A percentile compares a stretch with the other conserved stretches of the same genome.
phyloP scores from a whole-genome alignment of 2,329 filamentous ascomycete genomes.

The Trichoderma atroviride region DNA sequence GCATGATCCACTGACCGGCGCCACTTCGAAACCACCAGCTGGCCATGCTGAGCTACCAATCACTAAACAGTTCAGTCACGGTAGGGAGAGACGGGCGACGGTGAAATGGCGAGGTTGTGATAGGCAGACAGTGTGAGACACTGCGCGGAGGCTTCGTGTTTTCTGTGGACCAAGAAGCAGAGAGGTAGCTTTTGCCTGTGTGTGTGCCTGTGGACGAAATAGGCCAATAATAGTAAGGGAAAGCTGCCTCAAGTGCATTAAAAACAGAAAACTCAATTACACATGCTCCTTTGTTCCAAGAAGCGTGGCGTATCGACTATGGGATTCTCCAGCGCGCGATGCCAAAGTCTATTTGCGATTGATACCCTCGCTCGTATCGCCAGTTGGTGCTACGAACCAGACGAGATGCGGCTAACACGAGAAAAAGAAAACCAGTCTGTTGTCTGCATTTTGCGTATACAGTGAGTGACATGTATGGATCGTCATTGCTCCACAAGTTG shows the following conservation, averaged over 20 bases:
- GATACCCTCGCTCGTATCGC: conserved; percentile 10
- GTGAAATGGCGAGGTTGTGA: conserved; percentile 20
- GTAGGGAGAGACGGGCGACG: neutral
- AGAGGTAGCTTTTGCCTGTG: neutral
- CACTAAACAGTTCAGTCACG: neutral
- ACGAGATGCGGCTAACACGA: conserved; percentile 19
- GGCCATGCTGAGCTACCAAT: neutral
- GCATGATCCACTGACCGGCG: conserved; percentile 14
- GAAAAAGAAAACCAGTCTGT: neutral
- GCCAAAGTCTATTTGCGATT: conserved; percentile 14
- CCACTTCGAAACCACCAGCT: conserved; percentile 16
- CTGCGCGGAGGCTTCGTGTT: conserved; percentile 6
- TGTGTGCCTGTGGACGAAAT: neutral
- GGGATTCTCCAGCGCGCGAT: neutral
- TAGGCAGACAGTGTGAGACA: conserved; percentile 24
- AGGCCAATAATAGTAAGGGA: neutral
- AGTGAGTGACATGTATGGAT: conserved; percentile 22
- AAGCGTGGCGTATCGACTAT: neutral
- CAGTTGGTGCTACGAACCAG: neutral
- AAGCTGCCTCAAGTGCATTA: neutral
- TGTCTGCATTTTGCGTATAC: neutral
- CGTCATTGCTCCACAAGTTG: conserved; percentile 17
- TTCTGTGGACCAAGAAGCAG: neutral
- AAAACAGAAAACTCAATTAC: neutral
- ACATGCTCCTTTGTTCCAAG: neutral